Percentiles rank a stretch among this genome's conserved stretches.
Conservation (phyloP, 2,329 filamentous ascomycete genomes). For the Ambrosiella beaveri region DNA sequence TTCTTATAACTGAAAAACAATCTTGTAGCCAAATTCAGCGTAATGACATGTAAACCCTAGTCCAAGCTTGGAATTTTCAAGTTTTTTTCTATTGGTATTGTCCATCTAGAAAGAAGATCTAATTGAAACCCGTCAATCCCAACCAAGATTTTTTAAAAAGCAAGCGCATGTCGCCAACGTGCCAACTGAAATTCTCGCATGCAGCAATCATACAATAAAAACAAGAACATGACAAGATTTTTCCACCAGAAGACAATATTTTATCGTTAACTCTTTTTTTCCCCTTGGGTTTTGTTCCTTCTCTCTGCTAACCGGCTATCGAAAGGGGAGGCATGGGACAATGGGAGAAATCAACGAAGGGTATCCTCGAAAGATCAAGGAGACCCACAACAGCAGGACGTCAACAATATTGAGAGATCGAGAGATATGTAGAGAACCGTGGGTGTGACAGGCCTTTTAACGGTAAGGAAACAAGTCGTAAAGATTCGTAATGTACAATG, state of each 20-base stretch:
- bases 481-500: not conserved
- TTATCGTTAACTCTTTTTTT: conserved; percentile 13
- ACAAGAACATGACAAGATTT: not conserved
- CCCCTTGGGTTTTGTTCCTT: conserved; percentile 12
- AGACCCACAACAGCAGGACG: not conserved
- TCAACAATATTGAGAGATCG: not conserved
- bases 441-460: not conserved
- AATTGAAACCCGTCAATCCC: too few relatives aligned
- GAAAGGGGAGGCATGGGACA: conserved; percentile 1
- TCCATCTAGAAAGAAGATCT: too few relatives aligned
- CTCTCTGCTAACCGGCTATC: conserved; percentile 13
- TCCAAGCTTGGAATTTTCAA: too few relatives aligned
- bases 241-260: not conserved
- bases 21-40: too few relatives aligned
- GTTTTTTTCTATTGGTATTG: too few relatives aligned
- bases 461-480: not conserved
- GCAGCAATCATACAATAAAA: not conserved
- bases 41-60: too few relatives aligned
- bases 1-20: not conserved
- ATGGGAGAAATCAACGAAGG: conserved; percentile 4
- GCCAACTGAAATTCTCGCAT: not conserved
- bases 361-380: not conserved
- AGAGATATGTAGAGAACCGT: not conserved
- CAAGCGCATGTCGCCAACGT: too few relatives aligned
- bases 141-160: too few relatives aligned